Evolutionary conservation across 768 basidiomycete species (phyloP).

Genomic region (Collybia mongolica): DNA sequence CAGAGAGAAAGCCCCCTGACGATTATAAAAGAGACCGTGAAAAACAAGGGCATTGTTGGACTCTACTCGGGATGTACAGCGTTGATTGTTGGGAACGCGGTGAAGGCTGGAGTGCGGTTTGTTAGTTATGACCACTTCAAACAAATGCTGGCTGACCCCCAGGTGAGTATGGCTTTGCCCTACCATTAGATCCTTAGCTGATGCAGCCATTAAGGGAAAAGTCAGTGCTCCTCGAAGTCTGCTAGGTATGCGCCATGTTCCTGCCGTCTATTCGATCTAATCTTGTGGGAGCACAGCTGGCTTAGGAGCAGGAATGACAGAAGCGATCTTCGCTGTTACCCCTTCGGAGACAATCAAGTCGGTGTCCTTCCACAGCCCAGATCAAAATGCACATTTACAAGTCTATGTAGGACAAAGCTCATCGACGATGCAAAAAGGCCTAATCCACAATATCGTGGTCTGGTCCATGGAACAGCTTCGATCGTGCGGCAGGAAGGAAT

Average conservation of each 20-base stretch:
- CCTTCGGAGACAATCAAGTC: conserved; percentile 99
- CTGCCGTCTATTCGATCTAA: neutral
- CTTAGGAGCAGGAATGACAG: conserved; percentile 85
- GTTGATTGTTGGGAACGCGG: conserved; percentile 85
- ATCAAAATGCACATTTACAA: neutral
- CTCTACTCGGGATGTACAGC: conserved; percentile 94
- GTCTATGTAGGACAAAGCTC: conserved; percentile 77
- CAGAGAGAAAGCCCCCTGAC: conserved; percentile 66
- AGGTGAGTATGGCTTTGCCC: conserved; percentile 47
- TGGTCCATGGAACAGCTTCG: conserved; percentile 77
- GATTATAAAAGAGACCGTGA: conserved; percentile 74
- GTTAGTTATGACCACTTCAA: conserved; percentile 95
- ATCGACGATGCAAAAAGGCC: conserved; percentile 92
- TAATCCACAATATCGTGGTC: conserved; percentile 81
- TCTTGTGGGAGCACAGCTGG: conserved; percentile 47
- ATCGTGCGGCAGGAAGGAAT: conserved; percentile 89
- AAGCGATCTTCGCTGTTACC: conserved; percentile 93
- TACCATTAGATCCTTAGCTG: neutral
- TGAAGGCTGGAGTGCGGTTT: conserved; percentile 96
- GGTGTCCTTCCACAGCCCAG: conserved; percentile 22
- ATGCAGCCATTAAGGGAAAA: conserved; percentile 66
- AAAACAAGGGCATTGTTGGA: conserved; percentile 73
- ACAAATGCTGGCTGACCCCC: conserved; percentile 70
- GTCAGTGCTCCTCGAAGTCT: conserved; percentile 85
- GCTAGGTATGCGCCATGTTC: conserved; percentile 46